Conservation (phyloP, 306 rosid species). For the Prunus padus region DNA sequence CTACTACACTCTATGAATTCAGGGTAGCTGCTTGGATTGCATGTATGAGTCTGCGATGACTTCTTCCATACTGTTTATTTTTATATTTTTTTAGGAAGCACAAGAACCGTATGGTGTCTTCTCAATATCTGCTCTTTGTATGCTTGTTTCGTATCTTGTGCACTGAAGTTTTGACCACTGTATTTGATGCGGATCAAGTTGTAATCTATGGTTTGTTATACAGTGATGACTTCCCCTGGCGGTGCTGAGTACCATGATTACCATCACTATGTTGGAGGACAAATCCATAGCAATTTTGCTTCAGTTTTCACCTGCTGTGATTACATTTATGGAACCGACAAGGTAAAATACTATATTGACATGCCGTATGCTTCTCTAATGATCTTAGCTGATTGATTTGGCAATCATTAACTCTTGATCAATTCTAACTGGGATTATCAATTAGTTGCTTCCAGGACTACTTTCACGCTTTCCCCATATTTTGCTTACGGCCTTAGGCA, state of each 20-base stretch:
- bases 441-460: neutral
- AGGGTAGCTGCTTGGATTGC: conserved; percentile 5
- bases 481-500: no score
- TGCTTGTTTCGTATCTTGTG: neutral
- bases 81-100: neutral
- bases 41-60: neutral
- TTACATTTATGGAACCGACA: conserved; percentile 92
- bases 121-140: neutral
- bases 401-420: conserved; percentile 26
- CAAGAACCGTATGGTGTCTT: neutral
- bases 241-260: conserved; percentile 94
- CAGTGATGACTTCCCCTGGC: conserved; percentile 90
- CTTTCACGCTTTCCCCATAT: neutral
- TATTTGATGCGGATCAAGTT: conserved; percentile 6
- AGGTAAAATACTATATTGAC: conserved; percentile 49
- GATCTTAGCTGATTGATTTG: conserved; percentile 28
- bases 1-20: neutral
- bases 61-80: neutral
- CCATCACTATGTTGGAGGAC: conserved; percentile 95
- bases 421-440: conserved; percentile 56
- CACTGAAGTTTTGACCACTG: conserved; percentile 23
- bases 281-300: conserved; percentile 93
- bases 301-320: conserved; percentile 98
- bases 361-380: conserved; percentile 16
- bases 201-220: conserved; percentile 5